Evolutionary conservation across 768 basidiomycete species (phyloP).

Genomic region (Pilatotrama ljubarskyi): DNA sequence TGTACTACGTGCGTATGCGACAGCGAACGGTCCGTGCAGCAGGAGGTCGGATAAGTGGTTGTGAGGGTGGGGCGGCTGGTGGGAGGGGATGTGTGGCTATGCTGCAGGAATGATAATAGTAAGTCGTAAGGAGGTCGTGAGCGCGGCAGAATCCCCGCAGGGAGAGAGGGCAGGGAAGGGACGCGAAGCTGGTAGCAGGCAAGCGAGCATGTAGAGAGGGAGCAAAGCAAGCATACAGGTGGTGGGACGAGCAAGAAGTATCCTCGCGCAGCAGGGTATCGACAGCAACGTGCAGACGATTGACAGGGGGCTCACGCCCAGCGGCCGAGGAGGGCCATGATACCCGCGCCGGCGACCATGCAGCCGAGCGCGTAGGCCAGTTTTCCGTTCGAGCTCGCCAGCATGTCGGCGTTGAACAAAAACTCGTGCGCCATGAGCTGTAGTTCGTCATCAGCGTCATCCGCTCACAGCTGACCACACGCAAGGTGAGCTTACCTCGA

Average conservation of each 20-base stretch:
- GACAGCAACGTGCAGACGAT: too few relatives aligned
- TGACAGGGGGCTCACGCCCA: constrained; percentile 64
- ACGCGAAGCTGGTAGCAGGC: too few relatives aligned
- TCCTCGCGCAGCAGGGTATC: too few relatives aligned
- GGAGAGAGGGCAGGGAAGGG: too few relatives aligned
- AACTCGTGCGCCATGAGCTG: constrained; percentile 94
- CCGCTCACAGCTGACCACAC: too few relatives aligned
- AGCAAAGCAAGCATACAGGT: too few relatives aligned
- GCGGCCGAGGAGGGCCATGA: constrained; percentile 90
- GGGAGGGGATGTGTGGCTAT: not conserved
- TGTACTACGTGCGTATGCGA: constrained; percentile 9
- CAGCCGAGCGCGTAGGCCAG: constrained; percentile 73
- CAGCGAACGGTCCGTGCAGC: not conserved
- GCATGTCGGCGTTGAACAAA: constrained; percentile 85
- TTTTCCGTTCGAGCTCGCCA: constrained; percentile 60
- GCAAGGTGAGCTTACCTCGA: constrained; percentile 54
- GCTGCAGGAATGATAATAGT: constrained; percentile 14
- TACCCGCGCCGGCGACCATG: constrained; percentile 77
- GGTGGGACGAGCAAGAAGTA: too few relatives aligned
- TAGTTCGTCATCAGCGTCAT: not conserved
- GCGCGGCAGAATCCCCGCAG: not conserved
- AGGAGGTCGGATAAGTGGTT: not conserved
- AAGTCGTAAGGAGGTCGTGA: too few relatives aligned
- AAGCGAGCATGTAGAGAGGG: not conserved
- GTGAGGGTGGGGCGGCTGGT: not conserved